Evolutionary conservation across 2,329 filamentous ascomycete genomes (phyloP).

Genomic region (Massarina eburnea): DNA sequence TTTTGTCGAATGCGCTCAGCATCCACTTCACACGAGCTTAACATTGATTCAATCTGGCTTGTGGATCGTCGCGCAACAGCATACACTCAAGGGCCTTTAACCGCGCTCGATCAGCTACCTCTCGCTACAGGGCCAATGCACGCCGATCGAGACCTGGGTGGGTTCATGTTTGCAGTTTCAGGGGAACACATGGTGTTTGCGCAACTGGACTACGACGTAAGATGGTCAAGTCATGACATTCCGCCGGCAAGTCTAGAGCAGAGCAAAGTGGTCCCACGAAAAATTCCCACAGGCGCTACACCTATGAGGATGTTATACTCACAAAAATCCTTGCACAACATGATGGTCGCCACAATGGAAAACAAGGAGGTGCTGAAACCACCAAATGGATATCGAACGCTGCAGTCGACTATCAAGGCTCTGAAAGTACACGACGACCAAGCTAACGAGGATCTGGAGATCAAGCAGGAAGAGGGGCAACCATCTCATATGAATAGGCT

Average conservation of each 20-base stretch:
- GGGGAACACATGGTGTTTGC: conserved; percentile 52
- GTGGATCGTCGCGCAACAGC: conserved; percentile 24
- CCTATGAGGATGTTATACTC: conserved; percentile 48
- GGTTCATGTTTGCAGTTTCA: conserved; percentile 52
- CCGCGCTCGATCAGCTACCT: conserved; percentile 36
- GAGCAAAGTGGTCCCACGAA: conserved; percentile 28
- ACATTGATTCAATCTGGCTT: conserved; percentile 43
- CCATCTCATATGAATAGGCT: conserved; percentile 37
- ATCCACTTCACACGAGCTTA: conserved; percentile 8
- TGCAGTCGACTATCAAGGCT: conserved; percentile 40
- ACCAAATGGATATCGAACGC: conserved; percentile 35
- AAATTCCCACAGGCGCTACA: conserved; percentile 24
- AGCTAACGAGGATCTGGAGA: conserved; percentile 15
- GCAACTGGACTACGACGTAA: conserved; percentile 45
- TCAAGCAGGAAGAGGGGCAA: conserved; percentile 25
- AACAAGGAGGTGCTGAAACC: conserved; percentile 35
- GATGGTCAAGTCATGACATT: conserved; percentile 9
- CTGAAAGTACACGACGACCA: conserved; percentile 23
- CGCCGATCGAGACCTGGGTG: conserved; percentile 44
- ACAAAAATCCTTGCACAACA: conserved; percentile 41
- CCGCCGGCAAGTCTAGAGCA: conserved; percentile 2
- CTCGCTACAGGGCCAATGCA: conserved; percentile 24
- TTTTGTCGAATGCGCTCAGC: conserved; percentile 35
- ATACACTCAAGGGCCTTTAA: conserved; percentile 34
- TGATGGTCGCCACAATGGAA: conserved; percentile 52